A percentile compares a stretch with the other conserved stretches of the same genome.
phyloP scores from a whole-genome alignment of 164 flowering plant species.

The Annona cherimola region DNA sequence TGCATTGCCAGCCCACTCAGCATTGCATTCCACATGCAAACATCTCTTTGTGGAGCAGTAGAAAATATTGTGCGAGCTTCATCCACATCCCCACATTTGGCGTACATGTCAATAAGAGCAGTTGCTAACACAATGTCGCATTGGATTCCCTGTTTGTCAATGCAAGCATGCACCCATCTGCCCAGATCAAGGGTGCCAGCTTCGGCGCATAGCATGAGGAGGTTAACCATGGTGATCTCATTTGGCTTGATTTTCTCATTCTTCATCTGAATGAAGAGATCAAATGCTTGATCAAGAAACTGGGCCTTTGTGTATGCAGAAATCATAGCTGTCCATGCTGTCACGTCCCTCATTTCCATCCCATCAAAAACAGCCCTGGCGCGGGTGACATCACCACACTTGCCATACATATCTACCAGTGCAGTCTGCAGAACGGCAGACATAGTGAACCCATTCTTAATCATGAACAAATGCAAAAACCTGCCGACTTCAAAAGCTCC shows the following conservation, averaged over 20 bases:
- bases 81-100: slow-evolving; percentile 44
- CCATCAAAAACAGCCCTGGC: slow-evolving; percentile 43
- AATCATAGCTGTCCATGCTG: slow-evolving; percentile 39
- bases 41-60: slow-evolving; percentile 30
- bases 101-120: slow-evolving; percentile 44
- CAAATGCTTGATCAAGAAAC: slow-evolving; percentile 28
- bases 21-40: slow-evolving; percentile 58
- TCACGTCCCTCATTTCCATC: slow-evolving; percentile 32
- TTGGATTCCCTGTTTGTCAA: slow-evolving; percentile 31
- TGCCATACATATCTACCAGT: slow-evolving; percentile 55
- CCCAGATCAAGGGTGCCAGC: slow-evolving; percentile 51
- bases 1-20: slow-evolving; percentile 49
- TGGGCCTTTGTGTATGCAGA: slow-evolving; percentile 37
- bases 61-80: slow-evolving; percentile 32
- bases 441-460: slow-evolving; percentile 36
- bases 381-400: slow-evolving; percentile 31
- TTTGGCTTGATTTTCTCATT: slow-evolving; percentile 28
- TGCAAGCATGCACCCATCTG: slow-evolving; percentile 41
- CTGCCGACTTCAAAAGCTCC: slow-evolving; percentile 41
- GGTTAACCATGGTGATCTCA: slow-evolving; percentile 36
- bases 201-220: slow-evolving; percentile 40
- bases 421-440: slow-evolving; percentile 39
- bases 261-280: slow-evolving; percentile 36
- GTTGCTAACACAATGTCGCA: slow-evolving; percentile 36
- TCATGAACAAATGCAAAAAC: slow-evolving; percentile 40